A percentile compares a stretch with the other conserved stretches of the same genome.
These are phyloP conservation scores for Colletotrichum sp. DNA, from an alignment of 2,329 filamentous ascomycete species.

Conservation along the genomic window DNA sequence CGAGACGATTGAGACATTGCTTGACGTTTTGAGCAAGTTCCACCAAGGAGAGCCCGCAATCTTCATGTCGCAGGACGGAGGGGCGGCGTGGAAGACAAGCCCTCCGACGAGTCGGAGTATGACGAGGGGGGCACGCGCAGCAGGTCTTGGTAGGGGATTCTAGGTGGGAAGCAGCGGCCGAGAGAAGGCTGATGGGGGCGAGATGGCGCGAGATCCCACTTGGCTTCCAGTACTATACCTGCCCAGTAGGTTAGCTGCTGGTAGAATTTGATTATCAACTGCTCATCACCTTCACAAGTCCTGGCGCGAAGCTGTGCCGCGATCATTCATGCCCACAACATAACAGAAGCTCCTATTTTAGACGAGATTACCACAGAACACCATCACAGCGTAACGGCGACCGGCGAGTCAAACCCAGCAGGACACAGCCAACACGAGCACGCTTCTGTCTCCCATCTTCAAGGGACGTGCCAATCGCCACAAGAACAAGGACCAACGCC, in stretches of 20 bases:
- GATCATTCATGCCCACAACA: background rate
- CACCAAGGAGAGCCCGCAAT: background rate
- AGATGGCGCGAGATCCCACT: background rate
- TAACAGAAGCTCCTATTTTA: background rate
- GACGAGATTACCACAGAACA: background rate
- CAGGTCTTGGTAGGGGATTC: background rate
- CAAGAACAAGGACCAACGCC: background rate
- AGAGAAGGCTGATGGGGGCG: background rate
- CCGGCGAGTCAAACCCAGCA: background rate
- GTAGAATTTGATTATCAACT: background rate
- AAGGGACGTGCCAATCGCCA: background rate
- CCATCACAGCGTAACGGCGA: background rate
- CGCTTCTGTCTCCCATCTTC: background rate
- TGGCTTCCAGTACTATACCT: background rate
- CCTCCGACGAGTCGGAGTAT: background rate
- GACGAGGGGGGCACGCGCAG: background rate
- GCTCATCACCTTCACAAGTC: background rate
- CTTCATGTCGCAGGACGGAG: background rate
- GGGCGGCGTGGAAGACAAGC: background rate
- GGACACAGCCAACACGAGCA: background rate
- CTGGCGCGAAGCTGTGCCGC: background rate
- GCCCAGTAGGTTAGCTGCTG: background rate
- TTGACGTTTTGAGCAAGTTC: background rate
- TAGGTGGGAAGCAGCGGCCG: background rate
- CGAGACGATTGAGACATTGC: background rate